Evolutionary conservation across 2,329 filamentous ascomycete genomes (phyloP).

Genomic region (Penicillium psychrosexuale): DNA sequence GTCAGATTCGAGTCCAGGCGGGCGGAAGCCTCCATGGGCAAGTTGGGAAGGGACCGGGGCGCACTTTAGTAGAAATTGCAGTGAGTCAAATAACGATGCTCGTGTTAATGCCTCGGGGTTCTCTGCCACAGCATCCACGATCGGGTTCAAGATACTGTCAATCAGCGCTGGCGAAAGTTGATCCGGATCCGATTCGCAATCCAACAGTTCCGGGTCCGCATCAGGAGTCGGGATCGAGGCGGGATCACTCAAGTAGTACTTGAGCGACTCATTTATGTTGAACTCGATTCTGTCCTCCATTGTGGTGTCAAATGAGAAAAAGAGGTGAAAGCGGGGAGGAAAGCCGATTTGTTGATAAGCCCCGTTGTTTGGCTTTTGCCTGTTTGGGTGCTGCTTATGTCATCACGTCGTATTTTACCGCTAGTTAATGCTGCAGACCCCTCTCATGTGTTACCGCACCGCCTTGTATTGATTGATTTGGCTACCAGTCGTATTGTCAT

Average conservation of each 20-base stretch:
- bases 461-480: conserved; percentile 3
- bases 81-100: conserved; percentile 78
- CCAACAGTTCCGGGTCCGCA: conserved; percentile 75
- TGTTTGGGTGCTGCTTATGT: conserved; percentile 9
- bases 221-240: conserved; percentile 78
- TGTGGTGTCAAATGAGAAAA: conserved; percentile 35
- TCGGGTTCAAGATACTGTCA: conserved; percentile 82
- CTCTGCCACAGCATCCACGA: conserved; percentile 87
- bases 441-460: neutral
- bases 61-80: conserved; percentile 97
- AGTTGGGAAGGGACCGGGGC: conserved; percentile 55
- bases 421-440: neutral
- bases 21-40: conserved; percentile 29
- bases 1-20: conserved; percentile 54
- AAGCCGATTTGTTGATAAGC: conserved; percentile 19
- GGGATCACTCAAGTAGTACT: conserved; percentile 94
- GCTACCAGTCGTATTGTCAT: neutral
- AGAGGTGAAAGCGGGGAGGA: conserved; percentile 17
- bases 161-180: conserved; percentile 73
- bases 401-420: conserved; percentile 1
- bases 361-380: conserved; percentile 32
- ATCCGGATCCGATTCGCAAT: conserved; percentile 91
- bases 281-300: conserved; percentile 71
- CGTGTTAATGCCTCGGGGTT: conserved; percentile 84
- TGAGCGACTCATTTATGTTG: conserved; percentile 94